Percentiles rank a stretch among this genome's conserved stretches.
Conservation (phyloP, 2,329 filamentous ascomycete species). For the Ophiocordyceps robertsii region DNA sequence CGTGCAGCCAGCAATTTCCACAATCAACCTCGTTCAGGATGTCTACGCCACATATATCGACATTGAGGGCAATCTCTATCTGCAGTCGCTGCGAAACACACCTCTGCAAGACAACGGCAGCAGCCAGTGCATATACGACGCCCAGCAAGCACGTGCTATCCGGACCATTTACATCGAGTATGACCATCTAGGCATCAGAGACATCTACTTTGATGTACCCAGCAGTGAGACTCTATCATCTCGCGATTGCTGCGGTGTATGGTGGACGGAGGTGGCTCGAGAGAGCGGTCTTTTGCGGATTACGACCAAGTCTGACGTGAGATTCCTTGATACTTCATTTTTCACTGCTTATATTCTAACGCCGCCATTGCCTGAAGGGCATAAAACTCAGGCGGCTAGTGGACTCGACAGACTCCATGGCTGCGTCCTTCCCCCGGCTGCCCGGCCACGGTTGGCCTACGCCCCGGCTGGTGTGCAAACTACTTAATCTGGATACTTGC, state of each 20-base stretch:
- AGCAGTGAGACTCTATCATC: background rate
- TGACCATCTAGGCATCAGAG: slow-evolving; percentile 4
- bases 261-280: slow-evolving; percentile 2
- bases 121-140: background rate
- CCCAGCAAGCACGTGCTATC: background rate
- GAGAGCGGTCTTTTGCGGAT: background rate
- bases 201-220: background rate
- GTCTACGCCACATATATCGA: slow-evolving; percentile 1
- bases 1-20: background rate
- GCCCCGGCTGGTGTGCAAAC: background rate
- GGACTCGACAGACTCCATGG: background rate
- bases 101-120: background rate
- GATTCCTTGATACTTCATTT: background rate
- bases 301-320: background rate
- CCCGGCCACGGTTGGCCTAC: background rate
- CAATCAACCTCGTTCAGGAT: slow-evolving; percentile 1
- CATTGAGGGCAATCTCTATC: slow-evolving; percentile 1
- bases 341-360: background rate
- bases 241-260: slow-evolving; percentile 1
- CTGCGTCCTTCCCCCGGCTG: background rate
- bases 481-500: slow-evolving; percentile 1
- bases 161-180: slow-evolving; percentile 1
- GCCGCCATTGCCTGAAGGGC: background rate
- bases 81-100: slow-evolving; percentile 1
- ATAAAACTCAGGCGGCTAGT: slow-evolving; percentile 1